Evolutionary conservation across 192 early-diverging fungal genomes (phyloP), one percentile per base, ranked within the genome.

Genomic region (Geranomyces michiganensis): DNA sequence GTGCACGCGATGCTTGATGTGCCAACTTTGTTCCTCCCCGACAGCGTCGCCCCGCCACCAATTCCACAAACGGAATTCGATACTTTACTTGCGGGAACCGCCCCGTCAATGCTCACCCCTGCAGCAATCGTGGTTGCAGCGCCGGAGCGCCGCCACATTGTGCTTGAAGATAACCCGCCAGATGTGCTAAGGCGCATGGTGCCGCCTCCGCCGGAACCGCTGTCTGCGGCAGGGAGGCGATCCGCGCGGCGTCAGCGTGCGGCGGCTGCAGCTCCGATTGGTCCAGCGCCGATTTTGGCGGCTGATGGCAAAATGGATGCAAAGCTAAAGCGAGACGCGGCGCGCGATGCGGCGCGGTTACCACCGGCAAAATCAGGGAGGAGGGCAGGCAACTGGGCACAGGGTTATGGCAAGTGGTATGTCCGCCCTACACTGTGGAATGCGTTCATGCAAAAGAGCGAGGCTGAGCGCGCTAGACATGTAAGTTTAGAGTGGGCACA

Each of bases 331-430:
- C 36, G 36, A 41, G 36, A 41, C 10, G 36, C 36, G 10, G 36
- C 36, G 36, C 36, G 36, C 36, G 36, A 41, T 41, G 36, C 36
- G 36, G 36, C 36, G 36, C 36, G 36, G 36, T 10, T 41, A 10
- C 36, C 36, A 41, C 36, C 36, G 36, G 36, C 36, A 41, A 41
- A 41, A 41, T 3, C 36, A 7, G 36, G 36, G 10, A 41, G 36
- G 36, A 41, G 36, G 36, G 36, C 36, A 3, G 36, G 36, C 36
- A 41, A 41, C 36, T 41, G 36, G 36, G 36, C 36, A 19, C 58
- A 60, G 58, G 58, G 27, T 8, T 83, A 80, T 56, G 82, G 82
- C 1, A 67, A 49, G 33, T 83, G 79, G 76, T 83, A 78, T 41
- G 44, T 79, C 1, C 58, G 68, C 41, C 79, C 82, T 0, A 24